Conservation (phyloP, 768 basidiomycete species). For the Leccinellum rugosiceps region DNA sequence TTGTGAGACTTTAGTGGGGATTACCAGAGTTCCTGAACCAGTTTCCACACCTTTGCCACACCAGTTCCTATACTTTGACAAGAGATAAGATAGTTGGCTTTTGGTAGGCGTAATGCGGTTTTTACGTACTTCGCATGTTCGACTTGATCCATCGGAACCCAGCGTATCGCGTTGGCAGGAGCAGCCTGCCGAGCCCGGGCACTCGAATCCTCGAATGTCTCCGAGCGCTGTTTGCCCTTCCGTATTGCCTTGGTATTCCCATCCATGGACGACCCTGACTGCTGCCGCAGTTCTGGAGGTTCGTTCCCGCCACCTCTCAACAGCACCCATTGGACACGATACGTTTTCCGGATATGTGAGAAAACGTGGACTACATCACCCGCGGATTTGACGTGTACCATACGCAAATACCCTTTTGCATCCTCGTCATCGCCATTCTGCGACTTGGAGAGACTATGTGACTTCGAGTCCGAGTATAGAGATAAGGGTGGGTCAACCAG, state of each 20-base stretch:
- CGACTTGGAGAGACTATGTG: neutral
- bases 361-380: slow-evolving; percentile 80
- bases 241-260: slow-evolving; percentile 1
- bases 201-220: slow-evolving; percentile 10
- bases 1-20: neutral
- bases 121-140: slow-evolving; percentile 56
- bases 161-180: slow-evolving; percentile 33
- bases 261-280: slow-evolving; percentile 2
- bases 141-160: slow-evolving; percentile 56
- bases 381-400: slow-evolving; percentile 47
- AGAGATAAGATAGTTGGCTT: slow-evolving; percentile 1
- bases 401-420: slow-evolving; percentile 19
- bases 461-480: slow-evolving; percentile 2
- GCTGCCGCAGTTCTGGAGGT: slow-evolving; percentile 36
- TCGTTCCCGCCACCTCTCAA: slow-evolving; percentile 51
- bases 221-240: slow-evolving; percentile 11
- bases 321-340: slow-evolving; percentile 69
- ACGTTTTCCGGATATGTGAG: slow-evolving; percentile 89
- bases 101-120: neutral
- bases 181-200: slow-evolving; percentile 5
- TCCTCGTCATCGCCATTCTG: neutral
- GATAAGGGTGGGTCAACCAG: slow-evolving; percentile 32
- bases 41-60: slow-evolving; percentile 70
- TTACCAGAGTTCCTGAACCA: slow-evolving; percentile 37
- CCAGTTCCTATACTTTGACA: slow-evolving; percentile 66